These are phyloP conservation scores for Trichoderma koningii DNA, from an alignment of 2,329 filamentous ascomycete species.

Conservation along the genomic window DNA sequence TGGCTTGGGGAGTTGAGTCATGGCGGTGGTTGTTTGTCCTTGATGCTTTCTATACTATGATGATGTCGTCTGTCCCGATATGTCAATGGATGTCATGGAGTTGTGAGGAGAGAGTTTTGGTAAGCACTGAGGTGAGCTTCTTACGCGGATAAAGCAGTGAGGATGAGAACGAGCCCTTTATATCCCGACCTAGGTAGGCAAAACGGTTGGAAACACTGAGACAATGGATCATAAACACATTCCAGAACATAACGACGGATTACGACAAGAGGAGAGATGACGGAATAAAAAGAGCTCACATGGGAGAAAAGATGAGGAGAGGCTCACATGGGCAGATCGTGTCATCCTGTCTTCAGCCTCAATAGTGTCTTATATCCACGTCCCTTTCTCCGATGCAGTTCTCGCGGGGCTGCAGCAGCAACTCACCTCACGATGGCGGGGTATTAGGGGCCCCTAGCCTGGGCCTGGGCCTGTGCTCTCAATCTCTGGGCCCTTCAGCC, in stretches of 20 bases:
- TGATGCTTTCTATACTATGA: not conserved
- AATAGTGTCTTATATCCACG: not conserved
- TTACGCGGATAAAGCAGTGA: too few relatives aligned
- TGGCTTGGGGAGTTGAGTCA: slow-evolving; percentile 6
- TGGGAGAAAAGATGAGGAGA: not conserved
- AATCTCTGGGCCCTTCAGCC: not conserved
- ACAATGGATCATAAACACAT: too few relatives aligned
- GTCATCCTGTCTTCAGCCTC: not conserved
- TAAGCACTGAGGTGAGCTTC: too few relatives aligned
- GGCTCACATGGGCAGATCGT: not conserved
- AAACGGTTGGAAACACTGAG: too few relatives aligned
- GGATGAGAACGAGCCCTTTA: too few relatives aligned
- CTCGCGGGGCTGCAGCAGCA: slow-evolving; percentile 20
- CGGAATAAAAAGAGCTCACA: too few relatives aligned
- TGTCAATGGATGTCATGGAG: too few relatives aligned
- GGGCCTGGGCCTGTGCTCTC: not conserved
- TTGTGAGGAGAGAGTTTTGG: too few relatives aligned
- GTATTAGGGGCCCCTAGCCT: slow-evolving; percentile 28
- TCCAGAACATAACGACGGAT: too few relatives aligned
- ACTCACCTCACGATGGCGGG: slow-evolving; percentile 19
- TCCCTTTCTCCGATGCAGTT: not conserved
- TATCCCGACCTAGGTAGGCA: too few relatives aligned
- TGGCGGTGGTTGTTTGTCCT: not conserved
- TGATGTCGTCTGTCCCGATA: not conserved
- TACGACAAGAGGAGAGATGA: too few relatives aligned